Conservation (phyloP, 176 grass and related monocot species). For the Oryza meyeriana region DNA sequence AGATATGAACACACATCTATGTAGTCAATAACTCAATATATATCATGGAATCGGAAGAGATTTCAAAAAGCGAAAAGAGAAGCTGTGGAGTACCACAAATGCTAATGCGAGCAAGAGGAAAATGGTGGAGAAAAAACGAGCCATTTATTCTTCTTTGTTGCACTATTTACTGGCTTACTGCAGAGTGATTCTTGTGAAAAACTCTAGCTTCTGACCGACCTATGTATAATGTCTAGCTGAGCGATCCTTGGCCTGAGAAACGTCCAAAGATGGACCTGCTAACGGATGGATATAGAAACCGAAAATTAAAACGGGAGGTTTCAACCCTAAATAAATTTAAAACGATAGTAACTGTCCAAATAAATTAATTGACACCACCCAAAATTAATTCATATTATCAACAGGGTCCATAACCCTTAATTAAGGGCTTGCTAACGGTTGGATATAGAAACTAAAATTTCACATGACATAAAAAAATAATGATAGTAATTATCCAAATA, state of each 20-base stretch:
- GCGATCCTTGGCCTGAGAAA: background rate
- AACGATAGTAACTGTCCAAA: background rate
- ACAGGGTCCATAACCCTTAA: background rate
- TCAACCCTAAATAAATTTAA: background rate
- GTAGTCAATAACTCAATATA: background rate
- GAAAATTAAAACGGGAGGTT: background rate
- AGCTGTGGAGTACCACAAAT: background rate
- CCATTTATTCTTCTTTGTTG: conserved; percentile 4
- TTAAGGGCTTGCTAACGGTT: background rate
- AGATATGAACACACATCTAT: background rate
- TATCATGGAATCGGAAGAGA: background rate
- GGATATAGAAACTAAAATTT: background rate
- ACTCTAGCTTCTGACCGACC: background rate
- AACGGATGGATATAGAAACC: background rate
- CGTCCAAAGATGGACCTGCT: background rate
- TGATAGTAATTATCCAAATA: background rate
- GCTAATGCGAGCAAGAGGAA: conserved; percentile 16
- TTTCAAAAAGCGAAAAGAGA: background rate
- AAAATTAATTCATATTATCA: background rate
- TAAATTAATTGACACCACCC: background rate
- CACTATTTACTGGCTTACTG: background rate
- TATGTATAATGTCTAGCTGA: background rate
- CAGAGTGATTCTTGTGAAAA: background rate
- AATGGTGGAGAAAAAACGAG: background rate
- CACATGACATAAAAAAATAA: no score